phyloP scores from a whole-genome alignment of 306 rosid genomes.

The Vachellia collinsii region DNA sequence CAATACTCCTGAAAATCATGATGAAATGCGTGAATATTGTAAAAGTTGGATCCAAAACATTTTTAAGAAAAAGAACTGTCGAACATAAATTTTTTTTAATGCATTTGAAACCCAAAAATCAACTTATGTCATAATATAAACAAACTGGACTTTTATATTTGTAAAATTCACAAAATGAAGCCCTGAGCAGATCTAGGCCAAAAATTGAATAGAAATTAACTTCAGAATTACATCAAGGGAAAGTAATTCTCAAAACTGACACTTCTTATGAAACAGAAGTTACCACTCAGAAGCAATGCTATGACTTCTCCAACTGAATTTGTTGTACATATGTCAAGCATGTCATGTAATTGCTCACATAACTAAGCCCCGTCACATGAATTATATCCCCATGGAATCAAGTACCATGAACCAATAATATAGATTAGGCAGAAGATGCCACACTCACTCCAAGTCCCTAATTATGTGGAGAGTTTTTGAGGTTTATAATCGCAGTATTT shows the following conservation, averaged over 20 bases:
- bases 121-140: slow-evolving; percentile 2
- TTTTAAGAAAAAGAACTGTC: neutral
- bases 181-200: neutral
- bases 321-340: slow-evolving; percentile 2
- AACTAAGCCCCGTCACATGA: slow-evolving; percentile 2
- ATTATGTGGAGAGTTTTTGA: neutral
- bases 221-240: neutral
- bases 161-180: neutral
- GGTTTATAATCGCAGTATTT: slow-evolving; percentile 8
- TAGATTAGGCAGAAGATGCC: neutral
- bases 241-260: neutral
- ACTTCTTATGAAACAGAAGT: neutral
- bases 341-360: neutral
- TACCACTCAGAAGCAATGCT: neutral
- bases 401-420: neutral
- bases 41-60: slow-evolving; percentile 22
- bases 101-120: neutral
- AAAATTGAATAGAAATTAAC: neutral
- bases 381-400: neutral
- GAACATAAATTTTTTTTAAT: neutral
- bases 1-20: slow-evolving; percentile 77
- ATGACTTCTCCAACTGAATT: neutral
- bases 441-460: neutral
- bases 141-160: neutral
- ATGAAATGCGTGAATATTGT: slow-evolving; percentile 27